Evolutionary conservation across 23 red algal species (phyloP).

Genomic region (Gracilaria vermiculophylla): DNA sequence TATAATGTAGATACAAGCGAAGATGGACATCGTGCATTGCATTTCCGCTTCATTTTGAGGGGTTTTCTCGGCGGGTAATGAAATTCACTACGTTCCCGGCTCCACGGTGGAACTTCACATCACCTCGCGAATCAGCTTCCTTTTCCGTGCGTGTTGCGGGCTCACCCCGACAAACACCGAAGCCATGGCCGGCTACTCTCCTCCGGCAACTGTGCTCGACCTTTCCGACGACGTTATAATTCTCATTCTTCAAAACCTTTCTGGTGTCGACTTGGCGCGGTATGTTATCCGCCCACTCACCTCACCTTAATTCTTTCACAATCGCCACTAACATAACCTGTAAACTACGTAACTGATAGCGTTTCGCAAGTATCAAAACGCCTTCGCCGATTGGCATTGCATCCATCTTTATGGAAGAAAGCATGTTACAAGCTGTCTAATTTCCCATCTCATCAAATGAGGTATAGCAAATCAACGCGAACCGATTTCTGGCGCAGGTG

Average conservation of each 20-base stretch:
- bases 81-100: too few relatives aligned
- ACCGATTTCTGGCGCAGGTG: slow-evolving; percentile 39
- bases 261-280: slow-evolving; percentile 44
- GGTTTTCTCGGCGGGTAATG: too few relatives aligned
- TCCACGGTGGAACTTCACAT: too few relatives aligned
- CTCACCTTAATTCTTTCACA: not conserved
- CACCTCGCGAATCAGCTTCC: too few relatives aligned
- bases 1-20: too few relatives aligned
- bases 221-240: slow-evolving; percentile 23
- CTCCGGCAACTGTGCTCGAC: not conserved
- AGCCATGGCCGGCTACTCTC: not conserved
- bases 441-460: not conserved
- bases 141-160: too few relatives aligned
- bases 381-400: not conserved
- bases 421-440: slow-evolving; percentile 15
- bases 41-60: too few relatives aligned
- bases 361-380: slow-evolving; percentile 47
- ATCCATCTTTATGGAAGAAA: slow-evolving; percentile 25
- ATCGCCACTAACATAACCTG: not conserved
- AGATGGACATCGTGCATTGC: too few relatives aligned
- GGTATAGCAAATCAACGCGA: not conserved
- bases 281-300: not conserved
- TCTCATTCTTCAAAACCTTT: slow-evolving; percentile 24
- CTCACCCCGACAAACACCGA: too few relatives aligned
- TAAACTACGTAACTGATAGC: not conserved